Evolutionary conservation across 202 grass and related monocot species (phyloP).

Genomic region (Schoenoplectus triqueter): DNA sequence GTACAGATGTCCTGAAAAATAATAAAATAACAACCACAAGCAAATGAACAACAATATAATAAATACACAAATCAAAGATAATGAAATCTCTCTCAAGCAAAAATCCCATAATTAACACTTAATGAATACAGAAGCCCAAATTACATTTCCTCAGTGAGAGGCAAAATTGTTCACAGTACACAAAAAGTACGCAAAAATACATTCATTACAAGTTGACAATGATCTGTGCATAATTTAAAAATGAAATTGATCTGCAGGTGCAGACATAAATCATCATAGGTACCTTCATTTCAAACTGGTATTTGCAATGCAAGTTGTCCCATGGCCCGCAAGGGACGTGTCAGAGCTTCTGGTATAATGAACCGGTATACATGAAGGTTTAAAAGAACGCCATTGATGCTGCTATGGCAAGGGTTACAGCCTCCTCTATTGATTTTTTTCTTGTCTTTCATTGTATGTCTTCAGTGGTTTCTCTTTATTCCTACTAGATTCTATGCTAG

Average conservation of each 20-base stretch:
- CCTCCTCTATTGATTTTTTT: too few relatives aligned
- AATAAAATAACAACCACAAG: too few relatives aligned
- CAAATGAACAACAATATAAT: too few relatives aligned
- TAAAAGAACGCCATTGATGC: too few relatives aligned
- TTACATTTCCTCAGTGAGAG: background rate
- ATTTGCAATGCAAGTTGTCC: background rate
- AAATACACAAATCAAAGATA: background rate
- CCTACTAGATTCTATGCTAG: background rate
- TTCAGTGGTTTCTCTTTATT: too few relatives aligned
- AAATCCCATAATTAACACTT: background rate
- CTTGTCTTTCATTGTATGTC: too few relatives aligned
- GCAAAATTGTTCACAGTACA: background rate
- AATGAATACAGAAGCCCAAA: background rate
- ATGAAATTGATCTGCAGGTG: too few relatives aligned
- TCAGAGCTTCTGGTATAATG: conserved; percentile 29
- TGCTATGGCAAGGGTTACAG: too few relatives aligned
- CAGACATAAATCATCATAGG: background rate
- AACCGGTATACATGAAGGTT: too few relatives aligned
- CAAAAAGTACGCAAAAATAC: background rate
- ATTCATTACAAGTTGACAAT: background rate
- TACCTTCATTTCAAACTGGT: background rate
- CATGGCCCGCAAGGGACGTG: background rate
- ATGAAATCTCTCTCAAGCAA: background rate
- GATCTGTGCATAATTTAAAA: background rate
- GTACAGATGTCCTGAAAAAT: too few relatives aligned